phyloP scores from a whole-genome alignment of 768 basidiomycete genomes.

The Amanita thiersii region DNA sequence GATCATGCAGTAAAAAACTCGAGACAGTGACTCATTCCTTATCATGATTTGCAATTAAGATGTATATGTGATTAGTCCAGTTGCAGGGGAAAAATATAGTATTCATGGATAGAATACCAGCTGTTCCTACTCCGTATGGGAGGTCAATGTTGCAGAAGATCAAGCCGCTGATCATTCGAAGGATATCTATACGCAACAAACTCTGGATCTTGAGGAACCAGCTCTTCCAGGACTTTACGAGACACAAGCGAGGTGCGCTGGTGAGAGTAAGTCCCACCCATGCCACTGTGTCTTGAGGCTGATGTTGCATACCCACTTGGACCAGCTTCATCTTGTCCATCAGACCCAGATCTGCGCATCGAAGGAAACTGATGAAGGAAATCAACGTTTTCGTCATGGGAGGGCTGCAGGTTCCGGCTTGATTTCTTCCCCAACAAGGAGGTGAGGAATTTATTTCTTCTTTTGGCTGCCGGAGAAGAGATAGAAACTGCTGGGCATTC shows the following conservation, averaged over 20 bases:
- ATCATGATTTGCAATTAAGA: too few relatives aligned
- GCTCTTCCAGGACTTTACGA: constrained; percentile 65
- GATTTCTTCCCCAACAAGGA: constrained; percentile 56
- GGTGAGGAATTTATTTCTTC: constrained; percentile 67
- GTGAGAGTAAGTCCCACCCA: constrained; percentile 26
- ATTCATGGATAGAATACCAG: too few relatives aligned
- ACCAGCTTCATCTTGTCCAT: constrained; percentile 40
- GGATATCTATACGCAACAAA: constrained; percentile 88
- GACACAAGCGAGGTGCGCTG: constrained; percentile 54
- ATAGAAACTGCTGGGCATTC: constrained; percentile 19
- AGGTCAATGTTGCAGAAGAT: constrained; percentile 49
- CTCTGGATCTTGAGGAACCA: constrained; percentile 79
- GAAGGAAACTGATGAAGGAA: constrained; percentile 39
- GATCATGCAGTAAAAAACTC: too few relatives aligned
- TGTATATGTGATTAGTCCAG: too few relatives aligned
- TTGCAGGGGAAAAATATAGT: too few relatives aligned
- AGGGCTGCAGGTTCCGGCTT: constrained; percentile 22
- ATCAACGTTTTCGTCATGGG: constrained; percentile 23
- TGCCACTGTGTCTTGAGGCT: constrained; percentile 42
- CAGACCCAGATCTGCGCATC: constrained; percentile 34
- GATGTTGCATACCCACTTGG: constrained; percentile 40
- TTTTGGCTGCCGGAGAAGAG: constrained; percentile 35
- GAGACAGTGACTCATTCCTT: too few relatives aligned
- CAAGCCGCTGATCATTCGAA: constrained; percentile 62
- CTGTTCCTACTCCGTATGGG: too few relatives aligned